Evolutionary conservation across 1,284 basidiomycete genomes (phyloP), one percentile per base, ranked within the genome.

Genomic region (Austroboletus olivaceoglutinosus): DNA sequence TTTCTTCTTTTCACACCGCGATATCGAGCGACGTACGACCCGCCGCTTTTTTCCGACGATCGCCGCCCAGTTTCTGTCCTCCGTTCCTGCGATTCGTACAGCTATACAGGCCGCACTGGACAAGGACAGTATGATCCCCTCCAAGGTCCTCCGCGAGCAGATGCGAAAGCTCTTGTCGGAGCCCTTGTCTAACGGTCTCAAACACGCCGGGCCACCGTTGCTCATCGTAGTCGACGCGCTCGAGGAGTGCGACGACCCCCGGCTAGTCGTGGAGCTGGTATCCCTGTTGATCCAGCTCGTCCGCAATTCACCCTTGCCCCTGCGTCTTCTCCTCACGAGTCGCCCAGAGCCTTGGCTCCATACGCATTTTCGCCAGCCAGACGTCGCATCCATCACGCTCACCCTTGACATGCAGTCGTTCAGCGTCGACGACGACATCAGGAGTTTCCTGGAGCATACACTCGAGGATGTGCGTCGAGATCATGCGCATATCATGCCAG

Each of bases 1-100:
- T n/a, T 61, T 61, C 43, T 60, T 60, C 45, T 62, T 62, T 31
- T 61, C 58, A 27, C 45, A 58, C n/a, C 55, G 56, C 29, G 56
- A 61, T 23, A 55, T 56, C 40, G 21, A 42, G 15, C 60, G 59
- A 12, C 49, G 58, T 40, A 61, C 42, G 21, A 44, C 58, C 18
- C 52, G 53, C 3, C 39, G 47, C 10, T 53, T 61, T 27, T 63
- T 61, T 22, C 53, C 61, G 2, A 63, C 61, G 3, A 48, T 61
- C 8, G 47, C 61, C 13, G 51, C 25, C 36, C 58, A 61, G 43
- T 19, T 56, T 15, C 23, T 58, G 31, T 41, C 12, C 13, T 63
- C 47, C 18, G 23, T 43, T 9, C 53, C 61, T 12, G 49, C 61
- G 11, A 56, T 58, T 27, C 44, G 19, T 23, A 38, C 41, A n/a